Evolutionary conservation across 345 rosid species (phyloP), one percentile per base, ranked within the genome.

Genomic region (Psidium friedrichsthalianum): DNA sequence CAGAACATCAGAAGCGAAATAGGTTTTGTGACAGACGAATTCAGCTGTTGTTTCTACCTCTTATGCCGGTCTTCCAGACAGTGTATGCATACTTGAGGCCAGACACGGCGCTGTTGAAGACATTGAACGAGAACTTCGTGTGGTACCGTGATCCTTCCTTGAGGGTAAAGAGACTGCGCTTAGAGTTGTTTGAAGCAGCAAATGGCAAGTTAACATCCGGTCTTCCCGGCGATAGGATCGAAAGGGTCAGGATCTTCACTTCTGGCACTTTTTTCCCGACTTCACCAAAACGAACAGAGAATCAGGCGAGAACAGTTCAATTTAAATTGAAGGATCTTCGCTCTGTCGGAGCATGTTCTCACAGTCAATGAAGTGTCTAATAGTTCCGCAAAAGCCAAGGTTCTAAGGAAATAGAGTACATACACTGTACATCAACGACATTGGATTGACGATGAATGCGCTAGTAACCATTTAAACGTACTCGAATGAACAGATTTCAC

Each of bases 61-160:
- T 85, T 24, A 89, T 53, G 56, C 89, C 91, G 40, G 91, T 80
- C 87, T 89, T 89, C 91, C 91, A 89, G 61, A 89, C 91, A 11
- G 89, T 85, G 51, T 89, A 86, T 83, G 86, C 69, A 56, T 89
- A 89, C 51, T 85, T 86, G 76, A 89, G 91, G 51, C 91, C 89
- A 0, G 89, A 86, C 53, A 89, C 89, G 7, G 82, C 69, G 51
- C 84, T 85, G 87, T 86, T 85, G 85, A 78, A 81, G 85, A 89
- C 91, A 25, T 51, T 64, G 82, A 89, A 87, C 25, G 85, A 82
- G 85, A 89, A 83, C 52, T 85, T 89, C 49, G 88, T 88, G 25
- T 56, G 89, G 53, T 83, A 89, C 5, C 44, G 80, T 82, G 83
- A 84, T 76, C 89, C 89, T 86, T 89, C 89, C 85, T 87, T 89